Percentiles rank a stretch among this genome's conserved stretches.
Conservation (phyloP, 2,329 filamentous ascomycete species). For the Verticillium albo-atrum region DNA sequence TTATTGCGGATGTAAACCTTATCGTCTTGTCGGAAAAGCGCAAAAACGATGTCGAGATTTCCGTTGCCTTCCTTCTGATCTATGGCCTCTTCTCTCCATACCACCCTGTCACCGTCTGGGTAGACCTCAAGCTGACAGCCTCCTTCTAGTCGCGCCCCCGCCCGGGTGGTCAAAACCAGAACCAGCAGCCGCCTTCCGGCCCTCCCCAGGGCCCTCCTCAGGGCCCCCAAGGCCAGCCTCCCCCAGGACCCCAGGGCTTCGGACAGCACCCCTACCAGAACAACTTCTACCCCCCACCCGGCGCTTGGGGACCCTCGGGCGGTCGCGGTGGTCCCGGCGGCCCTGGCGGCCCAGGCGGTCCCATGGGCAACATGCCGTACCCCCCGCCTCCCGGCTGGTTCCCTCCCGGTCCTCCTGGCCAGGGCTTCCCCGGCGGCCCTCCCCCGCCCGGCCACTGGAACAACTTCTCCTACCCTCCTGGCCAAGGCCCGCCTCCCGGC, state of each 20-base stretch:
- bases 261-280: constrained; percentile 39
- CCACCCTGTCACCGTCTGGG: neutral
- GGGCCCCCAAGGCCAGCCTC: constrained; percentile 21
- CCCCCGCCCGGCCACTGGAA: constrained; percentile 47
- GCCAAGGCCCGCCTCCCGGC: constrained; percentile 49
- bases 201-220: no score
- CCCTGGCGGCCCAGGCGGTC: constrained; percentile 42
- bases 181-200: constrained; percentile 27
- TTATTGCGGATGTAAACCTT: constrained; percentile 94
- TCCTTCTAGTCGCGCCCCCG: constrained; percentile 34
- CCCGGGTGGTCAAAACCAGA: constrained; percentile 25
- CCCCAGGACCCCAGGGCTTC: constrained; percentile 32
- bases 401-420: constrained; percentile 62
- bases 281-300: constrained; percentile 47
- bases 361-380: constrained; percentile 71
- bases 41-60: constrained; percentile 93
- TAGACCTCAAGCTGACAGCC: constrained; percentile 7
- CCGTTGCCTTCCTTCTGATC: constrained; percentile 99
- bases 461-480: constrained; percentile 58
- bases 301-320: constrained; percentile 50
- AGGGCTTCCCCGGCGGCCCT: constrained; percentile 73
- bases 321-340: constrained; percentile 23
- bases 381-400: constrained; percentile 76
- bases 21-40: constrained; percentile 76
- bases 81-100: constrained; percentile 8